Conservation (phyloP, 2,329 filamentous ascomycete genomes). For the Ascochyta lentis region DNA sequence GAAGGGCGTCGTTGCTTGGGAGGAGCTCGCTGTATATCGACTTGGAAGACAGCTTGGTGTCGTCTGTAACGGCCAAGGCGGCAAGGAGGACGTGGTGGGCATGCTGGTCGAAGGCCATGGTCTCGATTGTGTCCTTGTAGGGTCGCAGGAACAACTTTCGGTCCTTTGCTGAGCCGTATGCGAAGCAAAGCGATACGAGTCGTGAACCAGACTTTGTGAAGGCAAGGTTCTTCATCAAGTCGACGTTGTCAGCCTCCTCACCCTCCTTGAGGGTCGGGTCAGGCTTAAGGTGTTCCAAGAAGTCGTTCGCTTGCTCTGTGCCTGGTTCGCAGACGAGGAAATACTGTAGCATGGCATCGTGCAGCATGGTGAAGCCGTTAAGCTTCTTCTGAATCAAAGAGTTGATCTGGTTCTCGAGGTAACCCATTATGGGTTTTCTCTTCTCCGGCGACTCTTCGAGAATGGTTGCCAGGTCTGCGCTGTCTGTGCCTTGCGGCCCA, state of each 20-base stretch:
- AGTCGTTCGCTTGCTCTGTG: conserved; percentile 83
- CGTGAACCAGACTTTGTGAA: conserved; percentile 90
- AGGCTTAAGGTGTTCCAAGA: conserved; percentile 87
- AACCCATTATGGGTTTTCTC: conserved; percentile 83
- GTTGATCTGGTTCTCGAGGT: conserved; percentile 86
- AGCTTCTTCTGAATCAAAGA: conserved; percentile 94
- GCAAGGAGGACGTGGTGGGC: conserved; percentile 83
- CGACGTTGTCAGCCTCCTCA: conserved; percentile 53
- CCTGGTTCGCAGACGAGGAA: conserved; percentile 80
- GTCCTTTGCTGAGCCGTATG: conserved; percentile 89
- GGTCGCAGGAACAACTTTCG: conserved; percentile 85
- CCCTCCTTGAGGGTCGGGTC: conserved; percentile 77
- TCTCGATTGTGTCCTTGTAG: conserved; percentile 87
- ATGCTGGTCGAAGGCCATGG: conserved; percentile 80
- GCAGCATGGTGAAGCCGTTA: conserved; percentile 95
- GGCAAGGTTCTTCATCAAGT: conserved; percentile 91
- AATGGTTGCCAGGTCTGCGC: conserved; percentile 75
- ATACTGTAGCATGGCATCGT: conserved; percentile 98
- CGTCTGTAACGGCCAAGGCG: conserved; percentile 90
- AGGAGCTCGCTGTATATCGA: conserved; percentile 86
- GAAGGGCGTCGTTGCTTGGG: conserved; percentile 57
- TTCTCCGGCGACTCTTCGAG: conserved; percentile 82
- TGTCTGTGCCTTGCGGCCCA: conserved; percentile 54
- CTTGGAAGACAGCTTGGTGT: conserved; percentile 88
- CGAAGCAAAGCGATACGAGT: conserved; percentile 80